Evolutionary conservation across 2,329 filamentous ascomycete species (phyloP).

Genomic region (Cladosporium sp.): DNA sequence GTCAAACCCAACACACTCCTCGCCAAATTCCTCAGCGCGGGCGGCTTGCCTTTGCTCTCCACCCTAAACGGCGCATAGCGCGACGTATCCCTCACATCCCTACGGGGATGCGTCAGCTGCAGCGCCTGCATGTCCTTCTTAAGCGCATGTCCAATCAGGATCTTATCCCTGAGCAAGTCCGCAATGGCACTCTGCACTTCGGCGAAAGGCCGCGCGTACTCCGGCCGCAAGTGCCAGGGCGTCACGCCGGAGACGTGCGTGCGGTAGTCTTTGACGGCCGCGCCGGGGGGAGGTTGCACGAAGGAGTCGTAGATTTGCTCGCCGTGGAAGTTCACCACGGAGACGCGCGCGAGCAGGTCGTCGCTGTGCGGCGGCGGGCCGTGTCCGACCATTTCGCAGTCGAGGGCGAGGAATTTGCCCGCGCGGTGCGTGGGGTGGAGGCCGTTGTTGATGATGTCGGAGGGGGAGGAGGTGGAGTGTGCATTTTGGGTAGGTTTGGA

Average conservation of each 20-base stretch:
- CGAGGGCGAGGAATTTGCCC: slow-evolving; percentile 87
- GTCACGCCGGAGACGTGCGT: slow-evolving; percentile 72
- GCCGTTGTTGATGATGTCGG: slow-evolving; percentile 43
- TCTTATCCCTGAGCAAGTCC: slow-evolving; percentile 62
- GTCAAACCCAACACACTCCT: background rate
- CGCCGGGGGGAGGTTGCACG: background rate
- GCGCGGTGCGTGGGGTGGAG: slow-evolving; percentile 56
- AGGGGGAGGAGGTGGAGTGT: slow-evolving; percentile 37
- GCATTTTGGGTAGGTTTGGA: slow-evolving; percentile 56
- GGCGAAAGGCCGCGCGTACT: slow-evolving; percentile 54
- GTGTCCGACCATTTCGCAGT: slow-evolving; percentile 98
- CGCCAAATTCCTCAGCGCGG: background rate
- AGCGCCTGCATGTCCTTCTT: slow-evolving; percentile 55
- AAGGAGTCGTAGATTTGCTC: slow-evolving; percentile 10
- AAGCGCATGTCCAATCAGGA: slow-evolving; percentile 81
- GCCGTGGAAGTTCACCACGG: background rate
- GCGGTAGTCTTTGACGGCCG: background rate
- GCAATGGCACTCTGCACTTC: slow-evolving; percentile 72
- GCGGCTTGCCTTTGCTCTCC: slow-evolving; percentile 60
- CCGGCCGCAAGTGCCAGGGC: slow-evolving; percentile 63
- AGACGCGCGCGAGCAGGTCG: slow-evolving; percentile 64
- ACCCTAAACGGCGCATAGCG: slow-evolving; percentile 71
- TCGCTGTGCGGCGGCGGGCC: slow-evolving; percentile 60
- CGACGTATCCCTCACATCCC: slow-evolving; percentile 80
- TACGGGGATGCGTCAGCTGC: slow-evolving; percentile 46